Conservation (phyloP, 139 green algal species). For the Coelastrella sp. region DNA sequence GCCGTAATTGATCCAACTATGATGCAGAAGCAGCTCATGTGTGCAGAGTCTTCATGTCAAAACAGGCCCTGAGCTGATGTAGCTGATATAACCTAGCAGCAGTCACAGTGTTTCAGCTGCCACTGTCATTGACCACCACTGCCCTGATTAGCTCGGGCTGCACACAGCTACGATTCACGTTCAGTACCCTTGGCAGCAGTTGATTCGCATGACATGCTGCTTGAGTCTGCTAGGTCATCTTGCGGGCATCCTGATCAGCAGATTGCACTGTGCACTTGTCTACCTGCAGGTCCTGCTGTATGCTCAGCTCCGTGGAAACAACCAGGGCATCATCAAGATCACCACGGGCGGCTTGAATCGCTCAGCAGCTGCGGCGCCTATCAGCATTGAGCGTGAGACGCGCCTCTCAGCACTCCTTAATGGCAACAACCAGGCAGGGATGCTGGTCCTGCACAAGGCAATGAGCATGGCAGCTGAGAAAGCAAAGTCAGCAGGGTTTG, state of each 20-base stretch:
- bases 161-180: too few relatives aligned
- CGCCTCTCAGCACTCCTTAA: conserved; percentile 72
- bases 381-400: conserved; percentile 67
- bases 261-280: neutral
- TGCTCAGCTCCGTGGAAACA: conserved; percentile 85
- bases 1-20: too few relatives aligned
- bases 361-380: neutral
- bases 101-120: too few relatives aligned
- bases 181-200: too few relatives aligned
- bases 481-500: conserved; percentile 70
- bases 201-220: too few relatives aligned
- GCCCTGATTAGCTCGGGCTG: too few relatives aligned
- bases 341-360: conserved; percentile 72
- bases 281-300: conserved; percentile 79
- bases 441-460: conserved; percentile 75
- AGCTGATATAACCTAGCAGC: too few relatives aligned
- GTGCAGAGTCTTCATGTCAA: too few relatives aligned
- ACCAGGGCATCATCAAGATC: conserved; percentile 87
- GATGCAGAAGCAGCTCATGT: too few relatives aligned
- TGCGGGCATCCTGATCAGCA: neutral
- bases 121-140: too few relatives aligned
- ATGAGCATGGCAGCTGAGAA: conserved; percentile 68
- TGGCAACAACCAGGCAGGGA: conserved; percentile 73
- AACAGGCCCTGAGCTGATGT: too few relatives aligned
- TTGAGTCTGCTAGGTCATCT: too few relatives aligned